Percentiles rank a stretch among this genome's conserved stretches.
These are phyloP conservation scores for Acacia pycnantha DNA, from an alignment of 331 rosid genomes.

Conservation along the genomic window DNA sequence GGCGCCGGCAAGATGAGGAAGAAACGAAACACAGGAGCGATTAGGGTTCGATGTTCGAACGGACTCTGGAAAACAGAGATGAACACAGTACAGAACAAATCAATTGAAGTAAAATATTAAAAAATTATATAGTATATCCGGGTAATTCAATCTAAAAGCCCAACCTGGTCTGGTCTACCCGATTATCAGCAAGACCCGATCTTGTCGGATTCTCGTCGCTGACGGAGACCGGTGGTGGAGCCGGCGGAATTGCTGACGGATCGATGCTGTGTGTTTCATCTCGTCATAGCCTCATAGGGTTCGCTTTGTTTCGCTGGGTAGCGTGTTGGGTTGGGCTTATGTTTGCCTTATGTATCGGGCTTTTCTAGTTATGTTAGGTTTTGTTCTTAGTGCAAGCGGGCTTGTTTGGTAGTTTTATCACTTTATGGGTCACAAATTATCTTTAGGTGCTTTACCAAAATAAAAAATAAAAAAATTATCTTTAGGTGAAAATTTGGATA, in stretches of 20 bases:
- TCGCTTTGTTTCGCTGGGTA: neutral
- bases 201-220: neutral
- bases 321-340: neutral
- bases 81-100: neutral
- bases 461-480: no score
- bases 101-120: neutral
- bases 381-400: neutral
- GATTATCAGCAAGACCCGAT: no score
- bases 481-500: no score
- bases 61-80: neutral
- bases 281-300: neutral
- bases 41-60: neutral
- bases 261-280: neutral
- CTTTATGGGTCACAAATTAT: neutral
- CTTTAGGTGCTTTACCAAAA: no score
- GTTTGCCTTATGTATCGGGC: neutral
- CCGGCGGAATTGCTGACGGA: neutral
- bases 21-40: neutral
- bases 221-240: neutral
- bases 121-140: no score
- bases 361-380: neutral
- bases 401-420: neutral
- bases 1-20: neutral
- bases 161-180: neutral
- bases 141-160: no score